These are phyloP conservation scores for Immersiella caudata DNA, from an alignment of 495 filamentous ascomycete species.

Conservation along the genomic window DNA sequence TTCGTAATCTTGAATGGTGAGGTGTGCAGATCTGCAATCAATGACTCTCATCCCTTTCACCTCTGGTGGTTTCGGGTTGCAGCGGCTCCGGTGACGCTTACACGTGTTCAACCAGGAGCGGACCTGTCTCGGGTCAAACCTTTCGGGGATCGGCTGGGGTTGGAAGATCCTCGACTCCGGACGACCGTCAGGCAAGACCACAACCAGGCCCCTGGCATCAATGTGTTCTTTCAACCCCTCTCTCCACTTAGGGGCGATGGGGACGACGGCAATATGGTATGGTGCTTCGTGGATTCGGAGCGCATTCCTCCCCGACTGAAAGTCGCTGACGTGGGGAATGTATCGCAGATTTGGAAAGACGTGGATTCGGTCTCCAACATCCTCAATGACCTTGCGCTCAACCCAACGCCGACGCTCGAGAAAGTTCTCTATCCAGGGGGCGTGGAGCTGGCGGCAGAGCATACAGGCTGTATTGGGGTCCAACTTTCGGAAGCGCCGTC, in stretches of 20 bases:
- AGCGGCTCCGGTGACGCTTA: conserved; percentile 19
- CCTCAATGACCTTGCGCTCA: conserved; percentile 17
- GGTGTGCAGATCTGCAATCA: conserved; percentile 24
- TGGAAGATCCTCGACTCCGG: conserved; percentile 23
- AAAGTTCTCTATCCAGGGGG: conserved; percentile 27
- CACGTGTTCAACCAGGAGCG: conserved; percentile 23
- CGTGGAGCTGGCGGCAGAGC: conserved; percentile 27
- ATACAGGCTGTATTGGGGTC: conserved; percentile 20
- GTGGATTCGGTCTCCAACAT: conserved; percentile 26
- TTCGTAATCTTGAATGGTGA: conserved; percentile 16
- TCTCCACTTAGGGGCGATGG: conserved; percentile 24
- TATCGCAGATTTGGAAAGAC: conserved; percentile 28
- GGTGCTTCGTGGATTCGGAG: conserved; percentile 25
- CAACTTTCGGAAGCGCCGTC: conserved; percentile 24
- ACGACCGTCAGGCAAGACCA: conserved; percentile 23
- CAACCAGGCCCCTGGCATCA: conserved; percentile 24
- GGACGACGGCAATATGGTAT: conserved; percentile 29
- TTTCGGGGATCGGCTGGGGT: conserved; percentile 24
- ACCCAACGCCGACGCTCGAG: conserved; percentile 21
- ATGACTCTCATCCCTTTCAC: conserved; percentile 26
- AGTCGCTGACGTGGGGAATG: conserved; percentile 25
- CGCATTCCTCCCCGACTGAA: conserved; percentile 22
- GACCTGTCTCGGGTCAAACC: conserved; percentile 21
- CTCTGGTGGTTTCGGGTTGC: conserved; percentile 24
- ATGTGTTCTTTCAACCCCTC: conserved; percentile 23